Percentiles rank a stretch among this genome's conserved stretches.
These are phyloP conservation scores for Ambispora gerdemannii DNA, from an alignment of 192 early-diverging fungal species.

Conservation along the genomic window DNA sequence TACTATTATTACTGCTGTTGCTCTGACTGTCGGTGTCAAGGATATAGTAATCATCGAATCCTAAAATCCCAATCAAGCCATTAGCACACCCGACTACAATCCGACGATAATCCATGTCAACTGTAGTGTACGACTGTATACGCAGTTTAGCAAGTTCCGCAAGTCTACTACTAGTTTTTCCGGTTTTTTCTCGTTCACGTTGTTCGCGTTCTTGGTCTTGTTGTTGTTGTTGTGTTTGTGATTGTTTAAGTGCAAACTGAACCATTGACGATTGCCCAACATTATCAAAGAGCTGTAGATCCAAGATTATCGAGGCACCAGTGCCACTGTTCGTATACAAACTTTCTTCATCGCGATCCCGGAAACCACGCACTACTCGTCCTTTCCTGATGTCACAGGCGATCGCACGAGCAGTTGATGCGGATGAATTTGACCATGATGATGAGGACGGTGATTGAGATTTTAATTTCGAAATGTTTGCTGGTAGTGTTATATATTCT, in stretches of 20 bases:
- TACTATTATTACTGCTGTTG: too few relatives aligned
- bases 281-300: background rate
- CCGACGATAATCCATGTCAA: background rate
- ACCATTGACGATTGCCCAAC: background rate
- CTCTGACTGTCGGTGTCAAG: too few relatives aligned
- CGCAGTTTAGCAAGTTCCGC: background rate
- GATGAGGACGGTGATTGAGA: background rate
- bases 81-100: slow-evolving; percentile 20
- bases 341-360: background rate
- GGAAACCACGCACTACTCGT: background rate
- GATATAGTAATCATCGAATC: slow-evolving; percentile 10
- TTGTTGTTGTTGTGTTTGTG: too few relatives aligned
- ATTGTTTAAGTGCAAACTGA: background rate
- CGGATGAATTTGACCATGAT: too few relatives aligned
- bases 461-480: background rate
- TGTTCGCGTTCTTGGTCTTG: too few relatives aligned
- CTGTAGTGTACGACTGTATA: background rate
- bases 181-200: background rate
- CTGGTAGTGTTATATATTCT: background rate
- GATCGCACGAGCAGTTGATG: too few relatives aligned
- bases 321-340: too few relatives aligned
- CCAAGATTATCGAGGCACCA: too few relatives aligned
- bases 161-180: background rate
- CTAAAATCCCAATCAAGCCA: slow-evolving; percentile 20
- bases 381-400: slow-evolving; percentile 11